Evolutionary conservation across 345 rosid genomes (phyloP).

Genomic region (Cardamine resedifolia): DNA sequence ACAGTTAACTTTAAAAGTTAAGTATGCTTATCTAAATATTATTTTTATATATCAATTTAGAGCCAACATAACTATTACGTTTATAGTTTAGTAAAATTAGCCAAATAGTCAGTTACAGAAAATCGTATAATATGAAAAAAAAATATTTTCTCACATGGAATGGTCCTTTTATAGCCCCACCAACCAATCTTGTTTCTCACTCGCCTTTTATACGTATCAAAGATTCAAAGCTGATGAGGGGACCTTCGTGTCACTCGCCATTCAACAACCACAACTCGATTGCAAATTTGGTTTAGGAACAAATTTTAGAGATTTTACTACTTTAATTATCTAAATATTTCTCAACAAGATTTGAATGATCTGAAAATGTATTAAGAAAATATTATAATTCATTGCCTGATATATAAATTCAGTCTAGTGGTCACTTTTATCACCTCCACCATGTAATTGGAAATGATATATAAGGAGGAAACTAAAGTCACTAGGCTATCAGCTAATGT

Average conservation of each 20-base stretch:
- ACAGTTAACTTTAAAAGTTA: background rate
- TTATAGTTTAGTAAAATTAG: background rate
- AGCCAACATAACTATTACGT: background rate
- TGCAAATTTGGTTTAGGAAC: background rate
- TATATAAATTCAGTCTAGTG: background rate
- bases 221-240: slow-evolving; percentile 20
- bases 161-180: slow-evolving; percentile 28
- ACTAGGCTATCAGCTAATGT: background rate
- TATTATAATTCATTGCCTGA: no score
- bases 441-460: background rate
- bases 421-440: background rate
- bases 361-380: background rate
- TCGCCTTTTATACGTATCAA: no score
- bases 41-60: background rate
- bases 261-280: slow-evolving; percentile 22
- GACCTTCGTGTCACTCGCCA: slow-evolving; percentile 28
- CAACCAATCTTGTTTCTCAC: no score
- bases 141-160: background rate
- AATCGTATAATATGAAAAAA: background rate
- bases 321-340: background rate
- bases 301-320: background rate
- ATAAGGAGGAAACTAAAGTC: background rate
- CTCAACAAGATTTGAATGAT: background rate
- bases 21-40: background rate
- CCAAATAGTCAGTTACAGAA: background rate